phyloP scores from a whole-genome alignment of 169 alveolate species.

The Cryptosporidium canis region DNA sequence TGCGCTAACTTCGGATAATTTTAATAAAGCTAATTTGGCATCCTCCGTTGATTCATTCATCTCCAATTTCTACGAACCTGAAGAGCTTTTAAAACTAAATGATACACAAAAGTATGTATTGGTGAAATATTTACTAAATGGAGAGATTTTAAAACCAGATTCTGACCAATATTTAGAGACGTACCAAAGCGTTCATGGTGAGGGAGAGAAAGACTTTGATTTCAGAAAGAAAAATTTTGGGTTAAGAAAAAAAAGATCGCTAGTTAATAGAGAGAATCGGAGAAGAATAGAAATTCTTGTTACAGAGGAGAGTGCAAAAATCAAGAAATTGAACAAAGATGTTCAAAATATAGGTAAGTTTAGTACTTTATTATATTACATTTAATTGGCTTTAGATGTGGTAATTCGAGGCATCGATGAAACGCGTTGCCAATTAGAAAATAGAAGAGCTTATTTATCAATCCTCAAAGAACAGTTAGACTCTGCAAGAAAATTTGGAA shows the following conservation, averaged over 20 bases:
- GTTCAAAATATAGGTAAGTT: constrained; percentile 63
- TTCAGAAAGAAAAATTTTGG: not conserved
- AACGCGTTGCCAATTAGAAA: not conserved
- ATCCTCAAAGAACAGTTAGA: constrained; percentile 23
- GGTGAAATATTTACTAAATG: constrained; percentile 13
- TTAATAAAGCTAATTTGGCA: not conserved
- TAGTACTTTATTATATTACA: not conserved
- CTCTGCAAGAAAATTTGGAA: constrained; percentile 35
- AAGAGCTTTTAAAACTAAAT: not conserved
- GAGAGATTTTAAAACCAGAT: not conserved
- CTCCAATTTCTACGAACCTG: constrained; percentile 4
- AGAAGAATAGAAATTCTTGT: not conserved
- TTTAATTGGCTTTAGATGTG: constrained; percentile 4
- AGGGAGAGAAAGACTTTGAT: not conserved
- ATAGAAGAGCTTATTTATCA: not conserved
- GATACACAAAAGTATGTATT: constrained; percentile 10
- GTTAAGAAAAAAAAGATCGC: constrained; percentile 28
- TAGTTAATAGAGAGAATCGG: constrained; percentile 1
- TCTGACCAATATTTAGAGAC: not conserved
- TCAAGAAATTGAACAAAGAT: constrained; percentile 24
- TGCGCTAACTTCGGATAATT: not conserved
- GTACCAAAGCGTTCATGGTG: not conserved
- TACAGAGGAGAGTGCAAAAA: not conserved
- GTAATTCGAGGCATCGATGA: constrained; percentile 17
- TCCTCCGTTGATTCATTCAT: constrained; percentile 24